Evolutionary conservation across 192 early-diverging fungal genomes (phyloP).

Genomic region (Coemansia sp.): DNA sequence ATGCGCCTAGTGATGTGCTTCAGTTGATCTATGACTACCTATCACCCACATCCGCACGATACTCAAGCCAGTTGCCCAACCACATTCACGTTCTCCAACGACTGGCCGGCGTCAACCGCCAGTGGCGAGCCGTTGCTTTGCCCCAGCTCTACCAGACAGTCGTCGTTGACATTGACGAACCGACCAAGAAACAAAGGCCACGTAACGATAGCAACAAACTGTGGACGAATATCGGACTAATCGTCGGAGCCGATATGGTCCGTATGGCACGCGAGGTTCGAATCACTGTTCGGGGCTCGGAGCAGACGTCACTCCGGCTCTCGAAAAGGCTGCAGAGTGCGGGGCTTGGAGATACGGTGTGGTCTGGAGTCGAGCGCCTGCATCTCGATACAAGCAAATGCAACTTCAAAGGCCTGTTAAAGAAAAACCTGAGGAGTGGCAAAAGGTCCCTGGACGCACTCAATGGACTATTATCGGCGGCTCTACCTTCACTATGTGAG

Average conservation of each 20-base stretch:
- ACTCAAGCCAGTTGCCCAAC: background rate
- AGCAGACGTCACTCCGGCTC: background rate
- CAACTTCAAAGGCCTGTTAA: background rate
- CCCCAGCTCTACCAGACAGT: background rate
- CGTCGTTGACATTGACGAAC: background rate
- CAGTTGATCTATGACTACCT: background rate
- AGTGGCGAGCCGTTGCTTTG: background rate
- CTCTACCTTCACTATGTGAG: slow-evolving; percentile 14
- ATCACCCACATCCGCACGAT: background rate
- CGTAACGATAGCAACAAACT: background rate
- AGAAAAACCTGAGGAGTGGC: background rate
- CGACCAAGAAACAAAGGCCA: background rate
- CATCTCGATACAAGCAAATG: background rate
- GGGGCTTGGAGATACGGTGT: background rate
- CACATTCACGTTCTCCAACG: background rate
- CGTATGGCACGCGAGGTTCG: background rate
- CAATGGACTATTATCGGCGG: slow-evolving; percentile 2
- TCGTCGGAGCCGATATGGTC: background rate
- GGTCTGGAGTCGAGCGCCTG: slow-evolving; percentile 7
- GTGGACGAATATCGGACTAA: background rate
- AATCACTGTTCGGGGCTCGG: background rate
- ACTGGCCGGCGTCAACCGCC: background rate
- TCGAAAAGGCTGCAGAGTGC: background rate
- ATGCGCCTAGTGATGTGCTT: background rate
- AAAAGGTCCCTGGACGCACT: background rate